phyloP scores from a whole-genome alignment of 1,139 yeast genomes.

The Suhomyces guaymorum region DNA sequence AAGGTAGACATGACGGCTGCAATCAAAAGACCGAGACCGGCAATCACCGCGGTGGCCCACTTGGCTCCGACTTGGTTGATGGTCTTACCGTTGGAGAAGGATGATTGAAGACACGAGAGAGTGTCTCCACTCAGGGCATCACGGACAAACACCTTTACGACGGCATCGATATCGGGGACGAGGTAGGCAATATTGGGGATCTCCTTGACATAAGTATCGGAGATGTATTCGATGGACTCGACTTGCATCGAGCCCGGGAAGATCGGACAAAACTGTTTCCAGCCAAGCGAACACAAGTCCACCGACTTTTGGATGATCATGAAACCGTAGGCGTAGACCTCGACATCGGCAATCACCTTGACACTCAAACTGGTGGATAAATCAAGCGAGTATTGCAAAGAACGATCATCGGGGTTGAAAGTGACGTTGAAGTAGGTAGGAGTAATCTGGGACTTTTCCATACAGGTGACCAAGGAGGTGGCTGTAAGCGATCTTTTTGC shows the following conservation, averaged over 20 bases:
- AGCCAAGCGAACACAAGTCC: slow-evolving; percentile 59
- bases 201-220: slow-evolving; percentile 41
- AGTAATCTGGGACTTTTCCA: slow-evolving; percentile 63
- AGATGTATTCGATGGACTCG: slow-evolving; percentile 62
- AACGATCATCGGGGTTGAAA: slow-evolving; percentile 64
- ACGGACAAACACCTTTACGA: slow-evolving; percentile 53
- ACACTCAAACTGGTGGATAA: slow-evolving; percentile 61
- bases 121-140: slow-evolving; percentile 38
- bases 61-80: slow-evolving; percentile 75
- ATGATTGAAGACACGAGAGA: slow-evolving; percentile 70
- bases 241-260: slow-evolving; percentile 70
- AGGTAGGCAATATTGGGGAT: slow-evolving; percentile 73
- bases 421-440: slow-evolving; percentile 67
- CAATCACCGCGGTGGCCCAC: slow-evolving; percentile 82
- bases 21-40: slow-evolving; percentile 71
- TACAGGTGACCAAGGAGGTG: slow-evolving; percentile 71
- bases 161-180: slow-evolving; percentile 80
- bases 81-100: slow-evolving; percentile 70
- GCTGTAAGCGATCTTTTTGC: slow-evolving; percentile 53
- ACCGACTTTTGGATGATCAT: slow-evolving; percentile 53
- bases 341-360: slow-evolving; percentile 57
- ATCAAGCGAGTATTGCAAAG: slow-evolving; percentile 61
- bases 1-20: slow-evolving; percentile 70
- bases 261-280: slow-evolving; percentile 82
- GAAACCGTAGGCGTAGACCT: slow-evolving; percentile 78